Conservation (phyloP, 2,329 filamentous ascomycete species). For the Curvularia sp. region DNA sequence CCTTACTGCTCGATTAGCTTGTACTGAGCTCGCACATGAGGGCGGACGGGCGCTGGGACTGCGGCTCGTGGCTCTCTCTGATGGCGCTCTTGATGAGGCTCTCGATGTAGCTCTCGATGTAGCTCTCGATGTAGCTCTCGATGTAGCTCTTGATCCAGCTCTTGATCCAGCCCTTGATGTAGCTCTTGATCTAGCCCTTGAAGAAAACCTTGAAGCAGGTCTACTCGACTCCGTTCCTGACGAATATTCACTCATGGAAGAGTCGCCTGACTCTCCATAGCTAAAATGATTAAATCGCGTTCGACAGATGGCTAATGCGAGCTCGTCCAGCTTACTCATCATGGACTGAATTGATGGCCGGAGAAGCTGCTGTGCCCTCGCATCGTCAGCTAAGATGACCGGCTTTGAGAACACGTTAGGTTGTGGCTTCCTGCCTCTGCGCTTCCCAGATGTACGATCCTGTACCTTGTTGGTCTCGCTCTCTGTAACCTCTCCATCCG, state of each 20-base stretch:
- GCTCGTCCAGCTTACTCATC: slow-evolving; percentile 70
- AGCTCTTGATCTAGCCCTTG: slow-evolving; percentile 24
- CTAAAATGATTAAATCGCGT: slow-evolving; percentile 62
- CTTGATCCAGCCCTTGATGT: slow-evolving; percentile 27
- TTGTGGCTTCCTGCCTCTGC: slow-evolving; percentile 24
- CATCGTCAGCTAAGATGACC: slow-evolving; percentile 73
- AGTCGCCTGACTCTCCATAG: slow-evolving; percentile 32
- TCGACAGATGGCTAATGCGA: slow-evolving; percentile 75
- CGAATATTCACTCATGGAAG: slow-evolving; percentile 38
- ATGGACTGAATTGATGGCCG: slow-evolving; percentile 74
- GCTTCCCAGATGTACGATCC: slow-evolving; percentile 6
- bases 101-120: slow-evolving; percentile 30
- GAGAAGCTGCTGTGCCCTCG: slow-evolving; percentile 68
- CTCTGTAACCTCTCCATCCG: slow-evolving; percentile 2
- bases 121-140: slow-evolving; percentile 27
- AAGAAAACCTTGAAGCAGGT: slow-evolving; percentile 22
- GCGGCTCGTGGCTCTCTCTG: slow-evolving; percentile 18
- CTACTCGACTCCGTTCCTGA: slow-evolving; percentile 37
- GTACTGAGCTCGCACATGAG: slow-evolving; percentile 18
- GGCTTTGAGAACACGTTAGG: slow-evolving; percentile 49
- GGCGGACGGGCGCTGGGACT: slow-evolving; percentile 16
- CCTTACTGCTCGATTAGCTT: not conserved
- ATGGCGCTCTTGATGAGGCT: slow-evolving; percentile 22
- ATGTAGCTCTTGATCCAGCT: slow-evolving; percentile 12
- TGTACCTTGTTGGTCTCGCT: slow-evolving; percentile 6